These are phyloP conservation scores for Colletotrichum limetticola DNA, from an alignment of 2,329 filamentous ascomycete genomes.

Conservation along the genomic window DNA sequence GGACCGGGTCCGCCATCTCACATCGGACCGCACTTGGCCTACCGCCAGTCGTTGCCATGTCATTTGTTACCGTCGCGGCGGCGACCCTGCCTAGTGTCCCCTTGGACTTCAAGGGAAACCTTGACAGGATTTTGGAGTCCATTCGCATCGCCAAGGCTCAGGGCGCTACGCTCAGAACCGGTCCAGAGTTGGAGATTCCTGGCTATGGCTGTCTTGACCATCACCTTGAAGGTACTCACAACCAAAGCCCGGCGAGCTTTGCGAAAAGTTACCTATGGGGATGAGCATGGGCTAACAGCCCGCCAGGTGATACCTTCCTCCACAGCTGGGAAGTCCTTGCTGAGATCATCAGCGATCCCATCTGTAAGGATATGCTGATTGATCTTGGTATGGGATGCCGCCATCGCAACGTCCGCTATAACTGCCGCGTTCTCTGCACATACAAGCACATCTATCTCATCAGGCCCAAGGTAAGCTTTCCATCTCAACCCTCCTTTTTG, in stretches of 20 bases:
- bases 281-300: constrained; percentile 71
- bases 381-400: constrained; percentile 73
- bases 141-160: constrained; percentile 53
- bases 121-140: constrained; percentile 67
- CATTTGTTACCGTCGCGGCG: constrained; percentile 48
- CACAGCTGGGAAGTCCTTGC: constrained; percentile 72
- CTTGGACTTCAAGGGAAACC: constrained; percentile 71
- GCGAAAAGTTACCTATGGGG: too few species aligned
- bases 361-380: constrained; percentile 73
- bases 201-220: constrained; percentile 61
- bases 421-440: constrained; percentile 52
- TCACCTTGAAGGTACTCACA: constrained; percentile 4
- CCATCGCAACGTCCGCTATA: constrained; percentile 51
- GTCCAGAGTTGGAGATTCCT: constrained; percentile 61
- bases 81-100: constrained; percentile 50
- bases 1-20: background rate
- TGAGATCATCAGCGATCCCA: constrained; percentile 67
- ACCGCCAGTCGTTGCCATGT: constrained; percentile 35
- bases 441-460: constrained; percentile 78
- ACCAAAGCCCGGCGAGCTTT: background rate
- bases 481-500: background rate
- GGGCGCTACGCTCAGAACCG: constrained; percentile 64
- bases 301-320: constrained; percentile 65
- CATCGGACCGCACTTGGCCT: background rate
- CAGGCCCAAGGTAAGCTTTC: constrained; percentile 69